Conservation (phyloP, 2,329 filamentous ascomycete species). For the Venturia pyrina region DNA sequence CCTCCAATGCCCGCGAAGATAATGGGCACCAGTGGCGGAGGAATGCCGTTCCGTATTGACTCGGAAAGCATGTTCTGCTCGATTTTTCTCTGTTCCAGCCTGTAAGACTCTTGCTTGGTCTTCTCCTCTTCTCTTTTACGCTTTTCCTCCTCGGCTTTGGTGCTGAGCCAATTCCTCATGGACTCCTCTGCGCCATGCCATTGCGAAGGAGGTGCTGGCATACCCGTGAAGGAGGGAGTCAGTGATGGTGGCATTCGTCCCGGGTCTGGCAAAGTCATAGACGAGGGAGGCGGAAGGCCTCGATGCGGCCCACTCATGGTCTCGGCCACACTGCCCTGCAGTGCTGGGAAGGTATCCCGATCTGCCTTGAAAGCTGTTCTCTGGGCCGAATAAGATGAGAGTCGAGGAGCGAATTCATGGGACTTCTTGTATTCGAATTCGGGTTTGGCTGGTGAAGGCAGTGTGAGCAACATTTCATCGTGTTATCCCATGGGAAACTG, state of each 20-base stretch:
- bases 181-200: slow-evolving; percentile 43
- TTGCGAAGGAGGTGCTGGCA: slow-evolving; percentile 35
- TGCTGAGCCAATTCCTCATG: slow-evolving; percentile 41
- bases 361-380: slow-evolving; percentile 9
- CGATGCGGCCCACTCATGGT: slow-evolving; percentile 42
- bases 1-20: slow-evolving; percentile 44
- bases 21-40: slow-evolving; percentile 41
- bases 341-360: slow-evolving; percentile 9
- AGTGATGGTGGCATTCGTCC: slow-evolving; percentile 25
- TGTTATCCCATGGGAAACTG: neutral
- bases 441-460: slow-evolving; percentile 10
- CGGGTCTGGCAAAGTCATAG: slow-evolving; percentile 42
- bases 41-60: slow-evolving; percentile 41
- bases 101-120: slow-evolving; percentile 39
- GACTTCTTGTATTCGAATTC: slow-evolving; percentile 10
- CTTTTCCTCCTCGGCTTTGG: slow-evolving; percentile 42
- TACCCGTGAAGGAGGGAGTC: slow-evolving; percentile 24
- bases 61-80: slow-evolving; percentile 44
- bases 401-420: slow-evolving; percentile 11
- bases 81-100: slow-evolving; percentile 41
- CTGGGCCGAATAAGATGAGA: neutral
- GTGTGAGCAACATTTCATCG: slow-evolving; percentile 13
- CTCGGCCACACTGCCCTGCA: slow-evolving; percentile 8
- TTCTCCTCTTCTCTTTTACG: slow-evolving; percentile 44
- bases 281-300: slow-evolving; percentile 42